Percentiles rank a stretch among this genome's conserved stretches.
These are phyloP conservation scores for Guillardia theta DNA, from an alignment of 78 protist species.

Conservation along the genomic window DNA sequence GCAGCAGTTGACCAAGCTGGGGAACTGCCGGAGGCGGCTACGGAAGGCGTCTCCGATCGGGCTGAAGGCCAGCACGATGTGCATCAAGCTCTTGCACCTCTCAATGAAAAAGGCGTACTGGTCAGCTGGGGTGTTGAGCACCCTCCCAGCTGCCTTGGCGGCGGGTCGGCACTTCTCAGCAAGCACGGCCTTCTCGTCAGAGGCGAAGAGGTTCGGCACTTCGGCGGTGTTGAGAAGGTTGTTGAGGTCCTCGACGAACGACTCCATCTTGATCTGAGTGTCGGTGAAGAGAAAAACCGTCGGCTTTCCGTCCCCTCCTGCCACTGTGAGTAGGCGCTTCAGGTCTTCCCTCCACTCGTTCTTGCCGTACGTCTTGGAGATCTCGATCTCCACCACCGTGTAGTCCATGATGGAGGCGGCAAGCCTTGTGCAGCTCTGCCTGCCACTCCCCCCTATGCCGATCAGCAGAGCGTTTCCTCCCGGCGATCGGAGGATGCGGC, in stretches of 20 bases:
- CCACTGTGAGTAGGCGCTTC: constrained; percentile 46
- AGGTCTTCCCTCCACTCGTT: constrained; percentile 62
- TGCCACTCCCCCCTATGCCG: constrained; percentile 85
- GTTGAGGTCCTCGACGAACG: constrained; percentile 70
- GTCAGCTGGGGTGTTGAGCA: constrained; percentile 38
- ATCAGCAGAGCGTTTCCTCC: constrained; percentile 75
- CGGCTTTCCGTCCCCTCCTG: constrained; percentile 64
- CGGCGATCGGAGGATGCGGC: constrained; percentile 37
- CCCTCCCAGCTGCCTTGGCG: constrained; percentile 39
- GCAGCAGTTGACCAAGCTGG: constrained; percentile 82
- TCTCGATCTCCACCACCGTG: neutral
- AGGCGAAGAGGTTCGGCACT: constrained; percentile 69
- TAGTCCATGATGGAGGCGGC: constrained; percentile 61
- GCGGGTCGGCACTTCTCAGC: constrained; percentile 6
- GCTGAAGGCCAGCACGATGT: constrained; percentile 67
- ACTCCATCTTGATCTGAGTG: constrained; percentile 64
- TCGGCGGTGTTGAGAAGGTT: constrained; percentile 82
- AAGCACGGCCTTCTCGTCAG: constrained; percentile 62
- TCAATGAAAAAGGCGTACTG: constrained; percentile 52
- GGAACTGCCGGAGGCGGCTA: constrained; percentile 75
- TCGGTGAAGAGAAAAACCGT: constrained; percentile 80
- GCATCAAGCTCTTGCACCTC: constrained; percentile 58
- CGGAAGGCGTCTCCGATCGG: constrained; percentile 77
- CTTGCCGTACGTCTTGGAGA: constrained; percentile 44
- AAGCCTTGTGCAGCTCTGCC: constrained; percentile 66